Evolutionary conservation across 2,329 filamentous ascomycete species (phyloP), one percentile per base, ranked within the genome.

Genomic region (Apiospora hydei): DNA sequence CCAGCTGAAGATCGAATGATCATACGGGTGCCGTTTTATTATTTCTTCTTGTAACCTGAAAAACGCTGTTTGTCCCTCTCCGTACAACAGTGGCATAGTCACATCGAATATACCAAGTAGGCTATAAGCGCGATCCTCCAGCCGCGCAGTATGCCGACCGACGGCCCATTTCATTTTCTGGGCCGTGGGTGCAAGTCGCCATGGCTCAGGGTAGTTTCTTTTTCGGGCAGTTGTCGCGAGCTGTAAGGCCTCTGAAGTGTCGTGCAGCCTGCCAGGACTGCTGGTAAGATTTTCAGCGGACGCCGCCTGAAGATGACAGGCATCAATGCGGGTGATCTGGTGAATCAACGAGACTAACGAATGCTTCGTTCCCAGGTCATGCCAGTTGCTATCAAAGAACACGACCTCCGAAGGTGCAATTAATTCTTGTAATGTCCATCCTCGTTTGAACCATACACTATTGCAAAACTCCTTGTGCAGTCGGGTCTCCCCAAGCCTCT

Each of bases 11-110:
- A 47, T 47, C 46, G 46, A 47, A 21, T 47, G 46, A 47, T 47
- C 46, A 16, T 47, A 47, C 18, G 46, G 46, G 21, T 47, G 46
- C 46, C 41, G 46, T 47, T 51, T 72, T 7, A 81, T 75, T 41
- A 82, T 81, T 41, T 78, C 77, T 24, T 79, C 72, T 70, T 80
- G 77, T 4, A 81, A 75, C n/a, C 79, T 67, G 26, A 74, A 57
- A 57, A 80, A 81, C 1, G 79, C 77, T 49, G 73, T 73, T 13
- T 53, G 64, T 21, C 79, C 79, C 68, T 82, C 81, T 8, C 80
- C 80, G 34, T 81, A 81, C 13, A 81, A 73, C 41, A 81, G 70
- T 4, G 79, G 76, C 74, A 82, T 80, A 43, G 76, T 79, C 30
- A 82, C 72, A 46, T 75, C 75, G 43, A 82, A 81, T 1, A 82